Conservation (phyloP, 345 rosid genomes). For the Aurinia saxatilis region DNA sequence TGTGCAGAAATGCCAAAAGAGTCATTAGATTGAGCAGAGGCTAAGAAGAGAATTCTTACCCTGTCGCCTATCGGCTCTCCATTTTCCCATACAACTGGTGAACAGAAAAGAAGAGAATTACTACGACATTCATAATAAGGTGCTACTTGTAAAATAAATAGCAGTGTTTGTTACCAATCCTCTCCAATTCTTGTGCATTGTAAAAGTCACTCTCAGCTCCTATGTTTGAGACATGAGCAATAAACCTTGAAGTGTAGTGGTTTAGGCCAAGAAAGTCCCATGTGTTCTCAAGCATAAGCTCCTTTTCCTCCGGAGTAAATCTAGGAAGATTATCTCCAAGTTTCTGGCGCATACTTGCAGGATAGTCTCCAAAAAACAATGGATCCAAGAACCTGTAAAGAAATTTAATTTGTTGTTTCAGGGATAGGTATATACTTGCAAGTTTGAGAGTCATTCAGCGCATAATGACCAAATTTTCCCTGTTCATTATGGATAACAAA, state of each 20-base stretch:
- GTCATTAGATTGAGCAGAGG: neutral
- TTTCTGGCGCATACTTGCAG: slow-evolving; percentile 55
- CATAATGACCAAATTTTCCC: neutral
- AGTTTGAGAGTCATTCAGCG: neutral
- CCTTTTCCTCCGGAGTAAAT: slow-evolving; percentile 63
- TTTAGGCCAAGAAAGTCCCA: slow-evolving; percentile 82
- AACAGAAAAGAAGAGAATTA: slow-evolving; percentile 9
- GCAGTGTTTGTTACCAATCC: slow-evolving; percentile 41
- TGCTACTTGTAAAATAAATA: neutral
- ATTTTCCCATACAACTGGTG: slow-evolving; percentile 64
- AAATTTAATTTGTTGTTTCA: neutral
- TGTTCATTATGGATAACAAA: neutral
- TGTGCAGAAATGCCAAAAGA: neutral
- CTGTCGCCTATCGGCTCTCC: slow-evolving; percentile 76
- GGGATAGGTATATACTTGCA: neutral
- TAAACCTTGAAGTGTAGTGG: slow-evolving; percentile 79
- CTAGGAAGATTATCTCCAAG: slow-evolving; percentile 64
- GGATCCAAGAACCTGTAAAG: slow-evolving; percentile 71
- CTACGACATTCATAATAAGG: neutral
- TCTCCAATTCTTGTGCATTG: slow-evolving; percentile 56
- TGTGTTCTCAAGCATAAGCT: slow-evolving; percentile 42
- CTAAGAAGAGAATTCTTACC: slow-evolving; percentile 32
- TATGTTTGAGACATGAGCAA: slow-evolving; percentile 41
- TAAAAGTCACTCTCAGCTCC: slow-evolving; percentile 43
- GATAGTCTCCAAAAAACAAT: slow-evolving; percentile 74